Evolutionary conservation across 169 alveolate species (phyloP).

Genomic region (Plasmodium adleri): DNA sequence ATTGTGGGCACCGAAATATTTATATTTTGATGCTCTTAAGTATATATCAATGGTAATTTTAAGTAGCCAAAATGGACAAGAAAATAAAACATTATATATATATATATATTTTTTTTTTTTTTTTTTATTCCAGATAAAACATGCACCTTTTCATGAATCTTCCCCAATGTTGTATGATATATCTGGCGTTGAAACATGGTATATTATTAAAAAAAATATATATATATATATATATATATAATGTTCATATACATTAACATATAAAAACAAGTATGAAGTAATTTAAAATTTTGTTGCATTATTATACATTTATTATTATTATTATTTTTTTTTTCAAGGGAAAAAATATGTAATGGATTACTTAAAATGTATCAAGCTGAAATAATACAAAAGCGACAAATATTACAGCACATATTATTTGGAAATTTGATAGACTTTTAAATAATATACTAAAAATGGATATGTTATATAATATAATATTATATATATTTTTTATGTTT

Average conservation of each 20-base stretch:
- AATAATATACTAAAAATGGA: neutral
- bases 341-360: constrained; percentile 89
- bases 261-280: neutral
- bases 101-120: constrained; percentile 10
- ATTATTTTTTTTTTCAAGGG: constrained; percentile 77
- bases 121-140: constrained; percentile 47
- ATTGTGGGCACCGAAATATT: constrained; percentile 67
- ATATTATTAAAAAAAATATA: neutral
- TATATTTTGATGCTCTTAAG: constrained; percentile 56
- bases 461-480: neutral
- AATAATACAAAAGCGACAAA: constrained; percentile 92
- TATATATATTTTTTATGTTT: neutral
- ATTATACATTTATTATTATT: constrained; percentile 82
- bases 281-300: constrained; percentile 2
- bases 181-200: constrained; percentile 88
- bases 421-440: constrained; percentile 88
- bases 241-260: too few relatives aligned
- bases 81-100: too few relatives aligned
- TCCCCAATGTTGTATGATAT: constrained; percentile 95
- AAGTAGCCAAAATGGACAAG: too few relatives aligned
- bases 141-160: constrained; percentile 87
- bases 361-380: constrained; percentile 94
- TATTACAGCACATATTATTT: constrained; percentile 92
- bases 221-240: neutral
- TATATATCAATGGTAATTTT: constrained; percentile 48